A percentile compares a stretch with the other conserved stretches of the same genome.
Evolutionary conservation across 2,329 filamentous ascomycete species (phyloP).

Genomic region (Biscogniauxia marginata): DNA sequence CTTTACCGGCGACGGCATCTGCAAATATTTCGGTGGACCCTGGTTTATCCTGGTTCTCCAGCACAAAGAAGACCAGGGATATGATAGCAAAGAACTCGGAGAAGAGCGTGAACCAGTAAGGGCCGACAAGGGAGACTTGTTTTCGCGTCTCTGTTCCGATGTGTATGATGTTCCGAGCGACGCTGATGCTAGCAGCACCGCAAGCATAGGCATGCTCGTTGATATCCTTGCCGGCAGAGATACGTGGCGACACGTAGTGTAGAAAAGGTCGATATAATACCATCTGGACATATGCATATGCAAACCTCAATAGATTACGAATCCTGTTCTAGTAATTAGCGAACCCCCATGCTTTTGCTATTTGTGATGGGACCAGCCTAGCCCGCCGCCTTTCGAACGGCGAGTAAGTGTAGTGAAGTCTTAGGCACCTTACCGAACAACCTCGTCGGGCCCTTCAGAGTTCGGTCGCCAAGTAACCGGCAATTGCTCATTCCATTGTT

Average conservation of each 20-base stretch:
- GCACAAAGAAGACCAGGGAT: slow-evolving; percentile 74
- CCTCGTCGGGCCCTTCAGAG: slow-evolving; percentile 69
- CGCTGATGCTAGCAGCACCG: slow-evolving; percentile 58
- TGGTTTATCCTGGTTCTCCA: slow-evolving; percentile 75
- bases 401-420: slow-evolving; percentile 7
- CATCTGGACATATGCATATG: slow-evolving; percentile 81
- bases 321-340: slow-evolving; percentile 40
- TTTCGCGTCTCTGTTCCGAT: slow-evolving; percentile 77
- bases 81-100: slow-evolving; percentile 81
- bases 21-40: slow-evolving; percentile 77
- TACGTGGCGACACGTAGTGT: slow-evolving; percentile 72
- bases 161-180: slow-evolving; percentile 73
- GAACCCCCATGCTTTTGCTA: not conserved
- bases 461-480: slow-evolving; percentile 78
- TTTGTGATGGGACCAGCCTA: not conserved
- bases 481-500: slow-evolving; percentile 63
- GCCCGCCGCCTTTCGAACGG: not conserved
- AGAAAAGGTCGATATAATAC: slow-evolving; percentile 81
- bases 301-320: slow-evolving; percentile 75
- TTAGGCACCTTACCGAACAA: slow-evolving; percentile 64
- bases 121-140: slow-evolving; percentile 71
- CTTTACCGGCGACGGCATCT: slow-evolving; percentile 81
- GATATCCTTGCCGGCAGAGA: slow-evolving; percentile 55
- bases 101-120: slow-evolving; percentile 85
- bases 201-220: slow-evolving; percentile 79